phyloP scores from a whole-genome alignment of 106 monocot genomes.

The Hemerocallis citrina region DNA sequence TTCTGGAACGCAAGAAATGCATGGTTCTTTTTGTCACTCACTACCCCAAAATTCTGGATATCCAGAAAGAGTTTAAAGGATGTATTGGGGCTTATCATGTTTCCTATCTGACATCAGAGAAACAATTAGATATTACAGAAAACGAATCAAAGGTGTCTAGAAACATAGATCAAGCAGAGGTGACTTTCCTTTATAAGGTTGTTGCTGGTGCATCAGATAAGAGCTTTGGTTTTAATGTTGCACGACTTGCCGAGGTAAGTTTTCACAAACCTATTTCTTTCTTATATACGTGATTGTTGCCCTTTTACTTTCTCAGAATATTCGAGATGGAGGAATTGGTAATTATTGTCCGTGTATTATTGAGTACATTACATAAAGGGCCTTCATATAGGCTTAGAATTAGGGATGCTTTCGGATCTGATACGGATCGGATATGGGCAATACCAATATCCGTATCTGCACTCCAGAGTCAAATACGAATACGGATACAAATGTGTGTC shows the following conservation, averaged over 20 bases:
- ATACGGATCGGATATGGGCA: no score
- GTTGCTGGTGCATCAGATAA: slow-evolving; percentile 76
- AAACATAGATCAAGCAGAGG: slow-evolving; percentile 20
- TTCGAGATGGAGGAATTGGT: neutral
- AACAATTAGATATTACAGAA: slow-evolving; percentile 18
- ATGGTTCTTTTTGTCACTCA: slow-evolving; percentile 92
- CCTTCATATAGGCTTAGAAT: no score
- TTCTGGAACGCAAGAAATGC: slow-evolving; percentile 67
- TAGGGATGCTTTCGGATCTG: no score
- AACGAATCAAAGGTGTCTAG: slow-evolving; percentile 11
- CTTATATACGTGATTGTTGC: neutral
- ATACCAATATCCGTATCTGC: no score
- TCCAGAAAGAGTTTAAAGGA: slow-evolving; percentile 53
- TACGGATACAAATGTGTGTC: no score
- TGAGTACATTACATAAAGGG: neutral
- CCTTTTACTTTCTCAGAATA: no score
- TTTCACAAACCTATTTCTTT: neutral
- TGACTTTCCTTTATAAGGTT: slow-evolving; percentile 93
- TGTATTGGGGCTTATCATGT: slow-evolving; percentile 80
- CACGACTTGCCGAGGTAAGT: slow-evolving; percentile 87
- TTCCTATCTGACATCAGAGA: slow-evolving; percentile 62
- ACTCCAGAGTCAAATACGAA: no score
- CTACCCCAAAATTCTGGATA: slow-evolving; percentile 76
- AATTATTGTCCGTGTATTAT: neutral
- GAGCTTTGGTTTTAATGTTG: slow-evolving; percentile 98